Base-by-base conservation (phyloP, 257 asterid species). In the Nicotiana obtusifolia region DNA sequence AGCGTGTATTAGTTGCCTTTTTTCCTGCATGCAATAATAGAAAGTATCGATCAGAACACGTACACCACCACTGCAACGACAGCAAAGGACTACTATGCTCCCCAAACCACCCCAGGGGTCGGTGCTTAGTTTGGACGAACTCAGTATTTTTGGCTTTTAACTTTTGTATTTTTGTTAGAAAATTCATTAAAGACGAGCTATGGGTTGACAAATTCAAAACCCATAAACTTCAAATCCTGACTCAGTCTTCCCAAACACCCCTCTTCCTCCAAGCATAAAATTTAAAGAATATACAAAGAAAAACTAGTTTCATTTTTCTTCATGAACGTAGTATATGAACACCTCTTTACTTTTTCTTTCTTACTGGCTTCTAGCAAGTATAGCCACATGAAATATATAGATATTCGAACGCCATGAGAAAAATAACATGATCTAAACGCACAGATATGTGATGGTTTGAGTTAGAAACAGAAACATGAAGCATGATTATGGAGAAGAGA, bases 11-110 rank as follows among this genome's bases (percentile, higher is more conserved):
- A 15, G 15, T 56, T 49, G 19, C 52, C 64, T 78, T 65, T 64
- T 73, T 56, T 47, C 24, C 69, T 80, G 64, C 91, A 86, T 88
- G 88, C 88, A 85, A 88, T 88, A 86, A 80, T 80, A 44, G 61
- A 73, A 62, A 33, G 52, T 67, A 33, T 60, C n/a, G n/a, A n/a
- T n/a, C 49, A 30, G 7, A 1, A 57, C 20, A 66, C 64, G 83
- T 71, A 47, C 60, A 71, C 19, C 64, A 59, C 67, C 64, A 59
- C 67, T 67, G 65, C 85, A 49, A 76, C 10, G 22, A 19, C 75
- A 71, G 30, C 20, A 69, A 52, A n/a, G 20, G 76, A 78, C 68
- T 69, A 76, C 80, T 81, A 80, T 76, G 69, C 30, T 28, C 11
- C 31, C 79, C 53, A 54, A 65, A 35, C 41, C 84, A 86, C 81